Conservation (phyloP, 495 filamentous ascomycete genomes). For the Trichoderma reesei region DNA sequence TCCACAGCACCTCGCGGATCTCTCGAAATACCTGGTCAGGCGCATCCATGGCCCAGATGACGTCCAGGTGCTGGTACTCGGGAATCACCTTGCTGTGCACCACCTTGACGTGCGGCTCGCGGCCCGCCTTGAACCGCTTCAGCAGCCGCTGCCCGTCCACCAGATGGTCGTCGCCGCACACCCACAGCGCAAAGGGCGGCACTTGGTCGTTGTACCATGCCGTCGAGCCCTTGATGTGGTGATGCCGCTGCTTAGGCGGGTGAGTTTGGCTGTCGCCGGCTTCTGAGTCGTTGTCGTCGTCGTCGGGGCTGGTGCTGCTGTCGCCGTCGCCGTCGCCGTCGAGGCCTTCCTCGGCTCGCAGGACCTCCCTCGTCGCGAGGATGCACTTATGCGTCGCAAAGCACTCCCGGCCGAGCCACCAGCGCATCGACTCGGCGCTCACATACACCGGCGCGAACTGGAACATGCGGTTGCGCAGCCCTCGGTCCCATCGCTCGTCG, state of each 20-base stretch:
- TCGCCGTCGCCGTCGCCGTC: constrained; percentile 13
- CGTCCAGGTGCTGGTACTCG: constrained; percentile 92
- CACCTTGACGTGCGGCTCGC: constrained; percentile 72
- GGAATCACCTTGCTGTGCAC: constrained; percentile 78
- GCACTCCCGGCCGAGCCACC: constrained; percentile 89
- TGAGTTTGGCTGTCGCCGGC: too few relatives aligned
- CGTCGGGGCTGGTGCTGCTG: constrained; percentile 10
- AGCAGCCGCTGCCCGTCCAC: constrained; percentile 76
- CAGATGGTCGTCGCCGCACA: constrained; percentile 68
- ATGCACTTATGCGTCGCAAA: constrained; percentile 92
- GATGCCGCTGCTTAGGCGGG: constrained; percentile 10
- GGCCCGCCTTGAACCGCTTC: constrained; percentile 59
- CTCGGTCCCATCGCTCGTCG: constrained; percentile 77
- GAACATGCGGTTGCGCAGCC: constrained; percentile 72
- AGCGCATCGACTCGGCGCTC: constrained; percentile 81
- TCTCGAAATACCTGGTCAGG: constrained; percentile 78
- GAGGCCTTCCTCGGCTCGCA: constrained; percentile 46
- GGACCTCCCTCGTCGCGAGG: constrained; percentile 63
- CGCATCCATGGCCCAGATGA: constrained; percentile 90
- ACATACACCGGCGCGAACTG: constrained; percentile 89
- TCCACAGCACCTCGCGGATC: constrained; percentile 77
- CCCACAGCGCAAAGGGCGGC: constrained; percentile 85
- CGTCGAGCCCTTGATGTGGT: constrained; percentile 31
- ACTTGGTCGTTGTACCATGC: constrained; percentile 77
- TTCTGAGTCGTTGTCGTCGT: not conserved